Evolutionary conservation across 192 early-diverging fungal species (phyloP).

Genomic region (Coemansia sp.): DNA sequence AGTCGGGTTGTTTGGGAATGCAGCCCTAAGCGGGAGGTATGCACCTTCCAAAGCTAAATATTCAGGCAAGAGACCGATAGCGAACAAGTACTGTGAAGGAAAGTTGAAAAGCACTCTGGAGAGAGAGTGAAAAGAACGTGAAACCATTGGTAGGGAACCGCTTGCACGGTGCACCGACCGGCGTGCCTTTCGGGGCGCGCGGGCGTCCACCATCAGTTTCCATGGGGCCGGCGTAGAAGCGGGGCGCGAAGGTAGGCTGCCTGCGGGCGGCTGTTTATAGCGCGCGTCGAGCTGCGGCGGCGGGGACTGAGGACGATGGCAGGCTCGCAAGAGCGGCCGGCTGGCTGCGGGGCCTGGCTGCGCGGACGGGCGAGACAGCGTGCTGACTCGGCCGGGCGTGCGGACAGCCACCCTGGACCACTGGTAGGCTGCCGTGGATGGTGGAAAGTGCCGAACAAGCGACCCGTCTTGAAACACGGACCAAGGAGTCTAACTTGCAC

Average conservation of each 20-base stretch:
- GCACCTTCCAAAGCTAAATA: constrained; percentile 82
- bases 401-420: background rate
- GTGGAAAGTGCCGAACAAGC: constrained; percentile 66
- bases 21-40: constrained; percentile 75
- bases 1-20: constrained; percentile 77
- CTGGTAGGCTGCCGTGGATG: constrained; percentile 38
- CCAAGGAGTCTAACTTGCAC: constrained; percentile 80
- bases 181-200: no score
- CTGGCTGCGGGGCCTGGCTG: background rate
- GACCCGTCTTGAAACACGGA: constrained; percentile 81
- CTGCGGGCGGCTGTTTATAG: constrained; percentile 59
- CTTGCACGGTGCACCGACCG: constrained; percentile 16
- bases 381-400: constrained; percentile 14
- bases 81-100: constrained; percentile 86
- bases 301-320: constrained; percentile 60
- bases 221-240: constrained; percentile 52
- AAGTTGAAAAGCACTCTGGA: constrained; percentile 84
- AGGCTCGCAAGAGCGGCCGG: constrained; percentile 1
- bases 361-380: constrained; percentile 18
- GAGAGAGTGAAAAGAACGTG: constrained; percentile 82
- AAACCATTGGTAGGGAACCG: constrained; percentile 81
- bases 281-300: constrained; percentile 50
- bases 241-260: constrained; percentile 46
- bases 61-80: constrained; percentile 78
- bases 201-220: constrained; percentile 44